These are phyloP conservation scores for Phtheirospermum japonicum DNA, from an alignment of 257 asterid genomes.

Conservation along the genomic window DNA sequence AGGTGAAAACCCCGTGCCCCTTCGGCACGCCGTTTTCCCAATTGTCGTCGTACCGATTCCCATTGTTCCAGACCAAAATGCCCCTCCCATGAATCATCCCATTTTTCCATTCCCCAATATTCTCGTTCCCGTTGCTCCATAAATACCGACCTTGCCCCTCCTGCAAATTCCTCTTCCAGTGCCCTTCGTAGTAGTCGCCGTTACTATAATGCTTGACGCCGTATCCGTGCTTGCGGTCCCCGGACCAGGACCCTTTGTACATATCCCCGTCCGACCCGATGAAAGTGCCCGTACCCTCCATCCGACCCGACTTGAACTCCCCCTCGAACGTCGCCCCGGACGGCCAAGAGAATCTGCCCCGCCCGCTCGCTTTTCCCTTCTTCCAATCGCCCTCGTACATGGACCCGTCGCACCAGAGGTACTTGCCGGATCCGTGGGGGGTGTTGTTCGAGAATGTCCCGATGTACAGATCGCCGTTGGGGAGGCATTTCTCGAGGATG, in stretches of 20 bases:
- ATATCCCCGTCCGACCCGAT: no score
- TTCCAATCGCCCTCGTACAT: slow-evolving; percentile 75
- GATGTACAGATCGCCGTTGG: no score
- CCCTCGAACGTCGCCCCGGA: slow-evolving; percentile 70
- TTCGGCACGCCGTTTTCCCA: no score
- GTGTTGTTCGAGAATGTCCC: slow-evolving; percentile 47
- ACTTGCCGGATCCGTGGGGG: slow-evolving; percentile 70
- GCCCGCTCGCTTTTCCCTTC: slow-evolving; percentile 63
- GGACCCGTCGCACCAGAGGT: slow-evolving; percentile 65
- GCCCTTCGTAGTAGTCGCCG: slow-evolving; percentile 60
- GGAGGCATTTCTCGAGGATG: slow-evolving; percentile 40
- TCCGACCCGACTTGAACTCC: no score
- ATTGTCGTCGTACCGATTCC: no score
- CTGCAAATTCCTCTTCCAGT: slow-evolving; percentile 54
- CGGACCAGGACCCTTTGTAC: no score
- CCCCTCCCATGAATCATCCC: slow-evolving; percentile 57
- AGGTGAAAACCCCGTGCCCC: no score
- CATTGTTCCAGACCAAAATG: no score
- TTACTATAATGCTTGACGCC: slow-evolving; percentile 56
- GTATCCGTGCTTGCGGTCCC: no score
- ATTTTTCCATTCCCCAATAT: slow-evolving; percentile 53
- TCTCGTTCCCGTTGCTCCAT: slow-evolving; percentile 62
- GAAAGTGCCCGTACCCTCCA: no score
- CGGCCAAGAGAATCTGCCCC: slow-evolving; percentile 67
- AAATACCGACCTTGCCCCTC: slow-evolving; percentile 68